Percentiles rank a stretch among this genome's conserved stretches.
phyloP scores from a whole-genome alignment of 2,329 filamentous ascomycete genomes.

The Fusarium sarcochroum region DNA sequence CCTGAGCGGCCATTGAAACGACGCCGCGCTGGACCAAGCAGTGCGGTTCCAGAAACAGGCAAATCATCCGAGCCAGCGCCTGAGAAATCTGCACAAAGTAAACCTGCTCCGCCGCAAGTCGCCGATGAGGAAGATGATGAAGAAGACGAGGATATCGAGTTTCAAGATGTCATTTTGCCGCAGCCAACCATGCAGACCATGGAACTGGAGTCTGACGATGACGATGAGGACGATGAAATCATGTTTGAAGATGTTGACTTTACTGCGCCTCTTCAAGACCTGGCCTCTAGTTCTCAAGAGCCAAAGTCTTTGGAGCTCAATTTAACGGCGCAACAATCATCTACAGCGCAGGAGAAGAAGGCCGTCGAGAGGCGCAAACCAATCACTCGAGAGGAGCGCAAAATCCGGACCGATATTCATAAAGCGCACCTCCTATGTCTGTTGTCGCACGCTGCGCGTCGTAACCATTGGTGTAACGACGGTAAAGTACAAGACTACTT shows the following conservation, averaged over 20 bases:
- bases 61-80: background rate
- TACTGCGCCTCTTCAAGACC: slow-evolving; percentile 46
- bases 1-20: slow-evolving; percentile 60
- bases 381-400: slow-evolving; percentile 67
- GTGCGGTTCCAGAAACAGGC: background rate
- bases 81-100: background rate
- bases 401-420: slow-evolving; percentile 80
- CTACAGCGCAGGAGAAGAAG: slow-evolving; percentile 50
- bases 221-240: slow-evolving; percentile 59
- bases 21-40: slow-evolving; percentile 47
- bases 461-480: slow-evolving; percentile 94
- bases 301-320: slow-evolving; percentile 65
- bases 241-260: slow-evolving; percentile 66
- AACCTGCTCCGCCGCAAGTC: background rate
- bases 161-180: slow-evolving; percentile 66
- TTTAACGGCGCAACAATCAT: slow-evolving; percentile 62
- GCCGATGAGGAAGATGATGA: slow-evolving; percentile 49
- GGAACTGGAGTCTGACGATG: slow-evolving; percentile 63
- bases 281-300: slow-evolving; percentile 41
- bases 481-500: slow-evolving; percentile 75
- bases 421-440: slow-evolving; percentile 89
- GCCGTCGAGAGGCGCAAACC: slow-evolving; percentile 63
- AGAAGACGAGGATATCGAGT: slow-evolving; percentile 62
- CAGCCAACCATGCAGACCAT: slow-evolving; percentile 66
- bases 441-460: slow-evolving; percentile 79